A percentile compares a stretch with the other conserved stretches of the same genome.
Conservation (phyloP, 495 filamentous ascomycete species). For the Tuber aestivum region DNA sequence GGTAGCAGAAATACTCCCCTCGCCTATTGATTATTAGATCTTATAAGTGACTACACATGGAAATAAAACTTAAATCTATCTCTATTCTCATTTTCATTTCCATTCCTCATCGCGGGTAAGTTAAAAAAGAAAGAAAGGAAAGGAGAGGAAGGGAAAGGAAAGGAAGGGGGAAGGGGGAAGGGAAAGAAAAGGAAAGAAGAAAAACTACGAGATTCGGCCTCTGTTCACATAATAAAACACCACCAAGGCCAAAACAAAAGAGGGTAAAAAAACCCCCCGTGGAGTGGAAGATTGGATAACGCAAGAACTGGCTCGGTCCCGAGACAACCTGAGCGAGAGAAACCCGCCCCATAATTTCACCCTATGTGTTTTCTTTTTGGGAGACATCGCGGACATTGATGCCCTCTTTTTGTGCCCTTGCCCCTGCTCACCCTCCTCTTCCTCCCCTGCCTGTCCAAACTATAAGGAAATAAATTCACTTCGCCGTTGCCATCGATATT, state of each 20-base stretch:
- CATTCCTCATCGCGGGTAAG: neutral
- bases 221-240: neutral
- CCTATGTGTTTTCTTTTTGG: neutral
- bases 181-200: neutral
- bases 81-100: neutral
- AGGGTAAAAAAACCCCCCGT: neutral
- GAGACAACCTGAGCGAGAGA: neutral
- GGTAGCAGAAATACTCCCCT: neutral
- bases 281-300: neutral
- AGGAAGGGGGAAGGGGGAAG: neutral
- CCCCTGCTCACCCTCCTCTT: constrained; percentile 2
- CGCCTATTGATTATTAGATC: neutral
- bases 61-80: neutral
- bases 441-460: constrained; percentile 15
- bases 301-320: neutral
- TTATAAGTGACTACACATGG: neutral
- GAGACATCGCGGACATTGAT: neutral
- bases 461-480: constrained; percentile 10
- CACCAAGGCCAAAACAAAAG: neutral
- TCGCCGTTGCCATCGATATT: constrained; percentile 13
- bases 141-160: neutral
- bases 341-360: neutral
- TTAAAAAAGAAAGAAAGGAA: neutral
- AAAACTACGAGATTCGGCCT: neutral
- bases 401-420: neutral